These are phyloP conservation scores for Vickermania ingenoplastis DNA, from an alignment of 208 protist species.

Conservation along the genomic window DNA sequence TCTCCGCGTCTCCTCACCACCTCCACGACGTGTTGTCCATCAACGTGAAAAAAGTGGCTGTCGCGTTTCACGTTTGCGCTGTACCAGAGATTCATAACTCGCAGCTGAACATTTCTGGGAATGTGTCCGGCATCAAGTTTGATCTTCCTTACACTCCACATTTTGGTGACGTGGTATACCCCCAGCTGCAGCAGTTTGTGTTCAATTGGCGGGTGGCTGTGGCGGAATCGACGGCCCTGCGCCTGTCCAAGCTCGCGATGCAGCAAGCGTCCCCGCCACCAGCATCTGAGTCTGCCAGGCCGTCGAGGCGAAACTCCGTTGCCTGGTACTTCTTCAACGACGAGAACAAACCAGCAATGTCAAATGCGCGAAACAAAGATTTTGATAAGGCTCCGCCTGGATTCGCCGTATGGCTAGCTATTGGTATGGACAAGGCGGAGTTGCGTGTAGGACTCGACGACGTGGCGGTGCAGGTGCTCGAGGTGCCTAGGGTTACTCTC, in stretches of 20 bases:
- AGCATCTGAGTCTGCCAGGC: not conserved
- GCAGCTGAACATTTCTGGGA: not conserved
- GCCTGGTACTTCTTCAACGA: not conserved
- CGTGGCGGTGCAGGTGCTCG: conserved; percentile 30
- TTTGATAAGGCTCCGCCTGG: not conserved
- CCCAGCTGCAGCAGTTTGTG: conserved; percentile 60
- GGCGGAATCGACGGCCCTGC: not conserved
- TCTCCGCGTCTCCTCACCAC: too few species aligned
- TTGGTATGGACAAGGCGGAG: not conserved
- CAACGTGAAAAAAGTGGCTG: not conserved
- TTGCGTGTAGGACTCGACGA: conserved; percentile 43
- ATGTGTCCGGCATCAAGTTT: conserved; percentile 10
- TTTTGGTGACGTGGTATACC: conserved; percentile 47
- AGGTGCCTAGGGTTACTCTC: conserved; percentile 48
- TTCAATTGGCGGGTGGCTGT: conserved; percentile 37
- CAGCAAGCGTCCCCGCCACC: too few species aligned
- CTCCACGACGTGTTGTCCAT: not conserved
- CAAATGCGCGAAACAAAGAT: not conserved
- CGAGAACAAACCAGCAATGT: not conserved
- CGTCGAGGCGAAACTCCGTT: not conserved
- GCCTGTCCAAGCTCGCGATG: not conserved
- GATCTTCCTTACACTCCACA: conserved; percentile 44
- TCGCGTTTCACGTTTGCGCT: not conserved
- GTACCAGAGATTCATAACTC: not conserved
- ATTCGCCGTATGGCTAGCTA: not conserved